phyloP scores from a whole-genome alignment of 2,329 filamentous ascomycete species.

The Cercospora sojina region DNA sequence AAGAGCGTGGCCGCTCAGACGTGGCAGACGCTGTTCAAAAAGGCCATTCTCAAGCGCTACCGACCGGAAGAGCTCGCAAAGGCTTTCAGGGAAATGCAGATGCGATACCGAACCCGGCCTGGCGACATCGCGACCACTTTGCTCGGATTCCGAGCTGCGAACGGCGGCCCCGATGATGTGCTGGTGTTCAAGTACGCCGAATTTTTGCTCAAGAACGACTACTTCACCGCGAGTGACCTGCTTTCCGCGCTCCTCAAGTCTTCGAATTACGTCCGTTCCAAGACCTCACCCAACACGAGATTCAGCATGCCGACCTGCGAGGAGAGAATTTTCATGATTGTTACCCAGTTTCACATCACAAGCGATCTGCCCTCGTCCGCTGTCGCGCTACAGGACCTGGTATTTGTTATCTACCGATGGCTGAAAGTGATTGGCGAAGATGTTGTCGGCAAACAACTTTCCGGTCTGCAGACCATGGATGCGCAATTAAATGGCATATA shows the following conservation, averaged over 20 bases:
- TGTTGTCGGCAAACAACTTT: constrained; percentile 35
- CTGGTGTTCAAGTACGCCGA: constrained; percentile 34
- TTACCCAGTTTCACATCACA: constrained; percentile 31
- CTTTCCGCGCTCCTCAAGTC: constrained; percentile 33
- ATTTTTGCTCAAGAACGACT: constrained; percentile 27
- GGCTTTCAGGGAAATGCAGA: constrained; percentile 24
- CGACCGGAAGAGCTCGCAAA: constrained; percentile 15
- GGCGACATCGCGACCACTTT: constrained; percentile 28
- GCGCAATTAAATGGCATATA: constrained; percentile 30
- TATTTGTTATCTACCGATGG: constrained; percentile 34
- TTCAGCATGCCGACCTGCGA: constrained; percentile 33
- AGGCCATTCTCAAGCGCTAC: constrained; percentile 22
- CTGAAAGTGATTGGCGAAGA: constrained; percentile 32
- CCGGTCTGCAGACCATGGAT: constrained; percentile 32
- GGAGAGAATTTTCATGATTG: constrained; percentile 35
- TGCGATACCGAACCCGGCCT: constrained; percentile 10
- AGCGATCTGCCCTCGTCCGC: constrained; percentile 24
- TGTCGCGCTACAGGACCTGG: constrained; percentile 24
- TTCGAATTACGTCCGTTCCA: constrained; percentile 23
- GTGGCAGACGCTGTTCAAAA: constrained; percentile 26
- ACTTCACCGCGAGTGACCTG: constrained; percentile 32
- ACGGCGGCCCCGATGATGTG: constrained; percentile 31
- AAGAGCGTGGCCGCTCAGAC: constrained; percentile 17
- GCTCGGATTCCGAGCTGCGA: constrained; percentile 27
- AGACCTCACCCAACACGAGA: constrained; percentile 9